Evolutionary conservation across 2,329 filamentous ascomycete genomes (phyloP).

Genomic region (Colletotrichum sp.): DNA sequence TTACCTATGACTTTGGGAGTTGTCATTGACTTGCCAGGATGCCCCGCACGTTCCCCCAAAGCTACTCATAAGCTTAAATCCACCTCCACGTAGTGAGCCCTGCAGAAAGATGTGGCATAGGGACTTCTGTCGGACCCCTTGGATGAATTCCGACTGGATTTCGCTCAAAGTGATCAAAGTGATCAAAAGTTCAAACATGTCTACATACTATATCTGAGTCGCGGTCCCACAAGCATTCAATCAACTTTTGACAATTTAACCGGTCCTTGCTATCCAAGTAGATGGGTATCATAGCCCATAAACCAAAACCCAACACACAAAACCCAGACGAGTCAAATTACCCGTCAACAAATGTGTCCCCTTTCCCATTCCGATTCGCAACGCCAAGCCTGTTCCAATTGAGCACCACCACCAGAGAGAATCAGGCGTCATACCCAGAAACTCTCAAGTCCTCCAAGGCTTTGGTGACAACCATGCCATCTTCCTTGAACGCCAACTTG

Average conservation of each 20-base stretch:
- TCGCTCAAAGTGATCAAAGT: not conserved
- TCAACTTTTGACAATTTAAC: not conserved
- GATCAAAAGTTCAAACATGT: not conserved
- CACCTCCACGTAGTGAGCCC: not conserved
- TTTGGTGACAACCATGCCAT: constrained; percentile 30
- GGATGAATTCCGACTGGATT: not conserved
- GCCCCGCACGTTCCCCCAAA: not conserved
- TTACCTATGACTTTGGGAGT: not conserved
- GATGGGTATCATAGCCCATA: not conserved
- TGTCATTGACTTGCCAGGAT: not conserved
- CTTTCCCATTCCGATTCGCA: not conserved
- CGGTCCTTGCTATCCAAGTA: not conserved
- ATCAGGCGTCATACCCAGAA: constrained; percentile 29
- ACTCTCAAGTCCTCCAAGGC: constrained; percentile 29
- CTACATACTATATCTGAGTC: not conserved
- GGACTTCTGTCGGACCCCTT: not conserved
- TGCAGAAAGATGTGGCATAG: not conserved
- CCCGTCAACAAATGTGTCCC: not conserved
- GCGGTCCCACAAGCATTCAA: not conserved
- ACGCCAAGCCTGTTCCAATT: not conserved
- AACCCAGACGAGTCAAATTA: not conserved
- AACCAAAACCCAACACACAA: not conserved
- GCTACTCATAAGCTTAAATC: not conserved
- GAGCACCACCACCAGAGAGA: not conserved
- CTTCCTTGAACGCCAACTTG: constrained; percentile 26